Evolutionary conservation across 106 monocot species (phyloP), one percentile per base, ranked within the genome.

Genomic region (Dactylorhiza incarnata): DNA sequence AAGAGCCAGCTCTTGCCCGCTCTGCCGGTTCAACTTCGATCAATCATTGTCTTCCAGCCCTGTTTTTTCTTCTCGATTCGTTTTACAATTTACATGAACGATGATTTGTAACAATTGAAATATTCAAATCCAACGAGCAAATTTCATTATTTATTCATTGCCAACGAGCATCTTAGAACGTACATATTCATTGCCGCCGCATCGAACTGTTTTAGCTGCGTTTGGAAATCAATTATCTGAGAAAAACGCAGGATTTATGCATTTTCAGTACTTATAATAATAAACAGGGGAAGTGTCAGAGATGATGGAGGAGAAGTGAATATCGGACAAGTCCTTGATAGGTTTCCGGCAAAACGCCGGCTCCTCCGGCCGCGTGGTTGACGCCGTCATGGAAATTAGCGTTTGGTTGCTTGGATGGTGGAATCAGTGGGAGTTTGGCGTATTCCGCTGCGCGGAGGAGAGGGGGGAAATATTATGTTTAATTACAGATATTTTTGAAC

Each of bases 361-460:
- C 78, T 71, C 79, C 83, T n/a, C 75, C 78, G 17, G 83, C 79
- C 6, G 75, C 83, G 43, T 79, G 79, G 61, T 83, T 83, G 49
- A 52, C 83, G 0, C 83, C 83, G 47, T 83, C n/a, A 26, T 15
- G 61, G n/a, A 75, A 83, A 9, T 63, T 9, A 46, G 72, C 59
- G 12, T 71, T 75, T 14, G 83, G 79, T 46, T 83, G 78, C 78
- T 79, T 15, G 63, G 62, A 83, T 26, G 83, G 79, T 4, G 83
- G 83, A 53, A 83, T 75, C 9, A 72, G 10, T 7, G 79, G 83
- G 20, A 83, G 69, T 22, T 75, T 75, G 45, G 83, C 83, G 44
- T 71, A 71, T 46, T 79, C 79, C 9, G 78, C 83, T 83, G 58
- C 46, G 22, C 19, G 49, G 14, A 29, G 72, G 2, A 23, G 19